Percentiles rank a stretch among this genome's conserved stretches.
These are phyloP conservation scores for Acacia concinna DNA, from an alignment of 331 rosid species.

Conservation along the genomic window DNA sequence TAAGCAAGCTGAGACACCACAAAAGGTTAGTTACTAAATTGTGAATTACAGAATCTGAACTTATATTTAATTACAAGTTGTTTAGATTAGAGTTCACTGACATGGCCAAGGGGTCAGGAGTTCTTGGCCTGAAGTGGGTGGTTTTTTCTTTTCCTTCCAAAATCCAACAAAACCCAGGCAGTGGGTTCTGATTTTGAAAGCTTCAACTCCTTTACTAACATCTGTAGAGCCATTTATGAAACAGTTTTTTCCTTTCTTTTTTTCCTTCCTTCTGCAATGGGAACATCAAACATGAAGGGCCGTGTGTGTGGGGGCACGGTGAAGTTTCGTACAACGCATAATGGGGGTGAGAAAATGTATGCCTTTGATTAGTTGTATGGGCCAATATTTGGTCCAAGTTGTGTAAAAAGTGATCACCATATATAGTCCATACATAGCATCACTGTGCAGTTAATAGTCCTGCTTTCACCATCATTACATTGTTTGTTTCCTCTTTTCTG, in stretches of 20 bases:
- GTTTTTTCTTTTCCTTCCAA: conserved; percentile 14
- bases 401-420: background rate
- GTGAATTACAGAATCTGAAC: background rate
- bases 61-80: background rate
- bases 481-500: background rate
- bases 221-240: conserved; percentile 1
- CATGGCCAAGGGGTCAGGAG: background rate
- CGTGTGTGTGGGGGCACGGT: conserved; percentile 16
- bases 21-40: conserved; percentile 19
- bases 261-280: conserved; percentile 28
- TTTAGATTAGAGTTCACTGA: background rate
- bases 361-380: background rate
- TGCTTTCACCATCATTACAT: conserved; percentile 29
- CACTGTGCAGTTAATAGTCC: background rate
- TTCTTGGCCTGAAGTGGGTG: conserved; percentile 28
- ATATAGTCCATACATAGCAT: background rate
- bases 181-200: conserved; percentile 16
- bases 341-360: conserved; percentile 25
- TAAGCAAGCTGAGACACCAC: conserved; percentile 40
- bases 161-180: background rate
- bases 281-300: background rate
- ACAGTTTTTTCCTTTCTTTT: background rate
- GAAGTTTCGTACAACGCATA: background rate
- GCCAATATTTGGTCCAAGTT: background rate
- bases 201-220: background rate